Evolutionary conservation across 116 monocot genomes (phyloP).

Genomic region (Papilionanthe hybrid): DNA sequence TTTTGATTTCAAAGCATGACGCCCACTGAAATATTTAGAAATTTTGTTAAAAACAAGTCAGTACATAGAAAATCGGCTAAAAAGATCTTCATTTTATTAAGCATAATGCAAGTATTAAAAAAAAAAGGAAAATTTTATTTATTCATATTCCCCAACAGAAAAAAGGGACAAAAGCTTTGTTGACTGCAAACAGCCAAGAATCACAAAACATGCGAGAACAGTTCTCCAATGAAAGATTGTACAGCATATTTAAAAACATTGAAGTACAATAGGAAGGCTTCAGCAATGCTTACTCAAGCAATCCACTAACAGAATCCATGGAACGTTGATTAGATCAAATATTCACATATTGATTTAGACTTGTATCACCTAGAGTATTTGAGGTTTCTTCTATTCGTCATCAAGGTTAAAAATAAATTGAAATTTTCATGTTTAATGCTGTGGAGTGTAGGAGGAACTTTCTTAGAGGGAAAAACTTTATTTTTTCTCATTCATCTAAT

Average conservation of each 20-base stretch:
- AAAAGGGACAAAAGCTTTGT: background rate
- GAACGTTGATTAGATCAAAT: background rate
- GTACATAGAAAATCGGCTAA: background rate
- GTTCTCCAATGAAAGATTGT: background rate
- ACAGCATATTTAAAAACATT: background rate
- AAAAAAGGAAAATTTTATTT: background rate
- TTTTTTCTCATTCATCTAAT: too few relatives aligned
- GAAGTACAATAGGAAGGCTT: background rate
- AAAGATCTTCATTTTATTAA: background rate
- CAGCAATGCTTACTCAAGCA: background rate
- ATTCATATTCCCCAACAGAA: background rate
- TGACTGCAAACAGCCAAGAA: background rate
- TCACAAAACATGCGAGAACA: background rate
- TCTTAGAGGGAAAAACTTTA: too few relatives aligned
- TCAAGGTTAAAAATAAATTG: background rate
- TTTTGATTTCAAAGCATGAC: constrained; percentile 68
- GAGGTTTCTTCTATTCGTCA: background rate
- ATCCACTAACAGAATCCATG: background rate
- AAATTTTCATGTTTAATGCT: too few relatives aligned
- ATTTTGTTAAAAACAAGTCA: background rate
- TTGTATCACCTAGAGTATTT: background rate
- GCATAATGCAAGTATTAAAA: background rate
- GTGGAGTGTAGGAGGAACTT: too few relatives aligned
- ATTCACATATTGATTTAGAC: background rate
- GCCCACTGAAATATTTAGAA: constrained; percentile 50